Base-by-base conservation (phyloP, 495 filamentous ascomycete genomes). In the Aspergillus taichungensis region DNA sequence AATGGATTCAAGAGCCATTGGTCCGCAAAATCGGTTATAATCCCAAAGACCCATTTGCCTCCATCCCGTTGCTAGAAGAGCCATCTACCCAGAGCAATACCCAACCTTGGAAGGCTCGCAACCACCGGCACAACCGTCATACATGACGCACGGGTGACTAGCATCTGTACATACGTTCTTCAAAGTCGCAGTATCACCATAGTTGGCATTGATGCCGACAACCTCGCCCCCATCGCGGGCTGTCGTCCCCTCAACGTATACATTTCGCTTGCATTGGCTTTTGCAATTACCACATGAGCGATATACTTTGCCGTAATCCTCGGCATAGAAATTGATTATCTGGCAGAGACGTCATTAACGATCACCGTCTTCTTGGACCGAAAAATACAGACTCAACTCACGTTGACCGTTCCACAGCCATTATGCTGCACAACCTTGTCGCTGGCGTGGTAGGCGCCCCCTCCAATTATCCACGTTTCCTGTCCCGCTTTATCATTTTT, bases 361-460 rank as follows among this genome's bases (percentile, higher is more conserved):
- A 39, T 34, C 48, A 39, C 34, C 18, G 30, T 10, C 5, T 0
- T 7, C 6, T 34, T n/a, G 10, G 13, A 11, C 14, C 9, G 14
- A 9, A 13, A 8, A 29, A 35, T 30, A 9, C 1, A 12, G 24
- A 13, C 9, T 27, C 67, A 24, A 46, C 71, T 72, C 51, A 83
- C 72, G 29, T 67, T 65, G 28, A 80, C 67, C 4, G 76, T 78
- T 14, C 78, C 79, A 30, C 62, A 61, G 13, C 76, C 78, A 59
- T 83, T 82, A 62, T 79, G 73, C 61, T 83, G 79, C 43, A 83
- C 60, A 37, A 83, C 66, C 55, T 83, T 83, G 59, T 83, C 78
- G 3, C 58, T 54, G 6, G 79, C 78, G 35, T 61, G 60, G 8
- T 69, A 64, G 2, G 78, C 78, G 36, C 79, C 79, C 37, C 79